Percentiles rank a stretch among this genome's conserved stretches.
Conservation (phyloP, 805 yeast species). For the Ogataea pilisensis region DNA sequence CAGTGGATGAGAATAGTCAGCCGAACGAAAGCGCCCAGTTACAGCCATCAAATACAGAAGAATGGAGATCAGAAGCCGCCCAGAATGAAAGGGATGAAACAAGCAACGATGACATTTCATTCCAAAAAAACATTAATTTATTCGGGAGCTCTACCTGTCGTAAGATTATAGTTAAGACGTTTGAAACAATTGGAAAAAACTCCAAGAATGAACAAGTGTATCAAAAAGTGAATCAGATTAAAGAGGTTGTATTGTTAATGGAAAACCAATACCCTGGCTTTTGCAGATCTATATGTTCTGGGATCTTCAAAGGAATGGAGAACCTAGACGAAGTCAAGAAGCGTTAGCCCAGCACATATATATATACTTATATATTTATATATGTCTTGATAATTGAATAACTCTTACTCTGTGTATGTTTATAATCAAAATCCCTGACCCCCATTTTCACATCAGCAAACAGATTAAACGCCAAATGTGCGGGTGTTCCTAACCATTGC, state of each 20-base stretch:
- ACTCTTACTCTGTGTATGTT: no score
- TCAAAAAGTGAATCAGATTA: not conserved
- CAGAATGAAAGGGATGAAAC: not conserved
- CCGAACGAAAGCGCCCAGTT: constrained; percentile 2
- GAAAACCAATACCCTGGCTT: constrained; percentile 17
- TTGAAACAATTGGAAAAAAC: constrained; percentile 4
- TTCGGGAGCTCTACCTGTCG: constrained; percentile 13
- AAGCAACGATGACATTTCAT: not conserved
- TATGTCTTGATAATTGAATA: no score
- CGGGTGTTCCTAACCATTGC: constrained; percentile 1
- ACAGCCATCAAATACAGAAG: not conserved
- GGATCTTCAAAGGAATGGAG: constrained; percentile 12
- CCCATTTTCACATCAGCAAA: no score
- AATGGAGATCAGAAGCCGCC: not conserved
- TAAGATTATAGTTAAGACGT: constrained; percentile 11
- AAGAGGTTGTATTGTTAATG: constrained; percentile 12
- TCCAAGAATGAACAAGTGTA: constrained; percentile 10
- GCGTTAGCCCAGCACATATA: no score
- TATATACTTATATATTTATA: no score
- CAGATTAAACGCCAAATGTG: no score
- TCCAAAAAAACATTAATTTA: constrained; percentile 16
- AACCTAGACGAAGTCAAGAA: no score
- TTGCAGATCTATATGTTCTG: constrained; percentile 15
- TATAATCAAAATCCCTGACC: no score
- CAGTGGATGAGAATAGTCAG: not conserved